Evolutionary conservation across 768 basidiomycete species (phyloP), one percentile per base, ranked within the genome.

Genomic region (Boletus vermiculosoides): DNA sequence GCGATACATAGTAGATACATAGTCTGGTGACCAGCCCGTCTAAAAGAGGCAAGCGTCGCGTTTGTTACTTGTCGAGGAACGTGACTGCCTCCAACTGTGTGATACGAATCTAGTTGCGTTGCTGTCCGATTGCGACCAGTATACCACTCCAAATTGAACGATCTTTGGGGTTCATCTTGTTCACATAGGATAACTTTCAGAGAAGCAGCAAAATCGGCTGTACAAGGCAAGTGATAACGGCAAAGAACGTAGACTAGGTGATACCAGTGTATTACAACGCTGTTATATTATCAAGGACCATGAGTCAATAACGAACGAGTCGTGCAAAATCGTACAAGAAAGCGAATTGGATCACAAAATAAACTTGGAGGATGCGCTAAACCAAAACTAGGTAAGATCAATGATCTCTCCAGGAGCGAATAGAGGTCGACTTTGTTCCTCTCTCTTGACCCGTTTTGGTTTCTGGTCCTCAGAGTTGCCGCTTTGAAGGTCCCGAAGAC

Each of bases 401-500:
- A 64, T 64, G 34, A 64, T 20, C 39, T 64, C 58, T 37, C 52
- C 53, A 0, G 47, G 45, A 33, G 36, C 6, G n/a, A 57, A 53
- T 1, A 45, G 3, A 31, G 25, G 49, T 15, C 20, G 45, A 13
- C 37, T 57, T 12, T 20, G 52, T 50, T 55, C 50, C 25, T 62
- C 57, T 31, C 45, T 50, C 50, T 67, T 63, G 41, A 63, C 44
- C 34, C 58, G 60, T 45, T 68, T 61, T 9, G 58, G 44, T 15
- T 66, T 63, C 16, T 23, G 45, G 30, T 60, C 56, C 31, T 56
- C 41, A 7, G 46, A 39, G 12, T 44, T 16, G 22, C 40, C 20
- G 23, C 7, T 13, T 18, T 54, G 49, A 46, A 61, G 16, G 15
- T 33, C 44, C 16, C 61, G 61, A 22, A 63, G 57, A 28, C 54